Base-by-base conservation (phyloP, 768 basidiomycete genomes). In the Mycena albidolilacea region DNA sequence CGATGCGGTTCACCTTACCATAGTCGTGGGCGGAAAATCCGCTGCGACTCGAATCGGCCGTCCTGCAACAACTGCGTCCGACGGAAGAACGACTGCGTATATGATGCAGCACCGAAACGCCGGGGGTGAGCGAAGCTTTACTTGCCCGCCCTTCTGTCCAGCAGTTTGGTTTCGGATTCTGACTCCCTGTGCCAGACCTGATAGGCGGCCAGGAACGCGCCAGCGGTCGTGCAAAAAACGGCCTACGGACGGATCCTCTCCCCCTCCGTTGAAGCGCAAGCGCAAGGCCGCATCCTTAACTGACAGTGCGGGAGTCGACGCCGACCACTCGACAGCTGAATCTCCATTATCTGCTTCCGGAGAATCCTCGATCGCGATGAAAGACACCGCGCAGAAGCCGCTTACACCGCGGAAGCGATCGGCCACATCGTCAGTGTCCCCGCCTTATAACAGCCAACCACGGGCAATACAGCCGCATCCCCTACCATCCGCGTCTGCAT, bases 141-240 rank as follows among this genome's bases (percentile, higher is more conserved):
- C 30, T 30, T 43, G 10, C 41, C 41, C 41, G 14, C 14, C 41
- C 41, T 43, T 30, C 30, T 30, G 30, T 30, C 30, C 30, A 30
- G 30, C 30, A 30, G 23, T 30, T 30, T 30, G 30, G 30, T 30
- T 30, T 30, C 30, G 3, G 2, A 30, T 30, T 30, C 30, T 30
- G 30, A 30, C 30, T 30, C 30, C 30, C 30, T 30, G 30, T 30
- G 30, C 30, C 30, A 30, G 95, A 3, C 94, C 94, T 74, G 94
- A 95, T 87, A 95, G 94, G 84, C 90, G 90, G 78, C 94, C 94
- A 70, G 94, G 94, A 38, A 95, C 93, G 70, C 89, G 94, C 74
- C 92, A 94, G 80, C 88, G 94, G 77, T 92, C 92, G 68, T 95
- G 93, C 87, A 95, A 95, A 90, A 95, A 94, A 86, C 87, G 93